Base-by-base conservation (phyloP, 306 rosid species). In the Castanopsis chinensis region DNA sequence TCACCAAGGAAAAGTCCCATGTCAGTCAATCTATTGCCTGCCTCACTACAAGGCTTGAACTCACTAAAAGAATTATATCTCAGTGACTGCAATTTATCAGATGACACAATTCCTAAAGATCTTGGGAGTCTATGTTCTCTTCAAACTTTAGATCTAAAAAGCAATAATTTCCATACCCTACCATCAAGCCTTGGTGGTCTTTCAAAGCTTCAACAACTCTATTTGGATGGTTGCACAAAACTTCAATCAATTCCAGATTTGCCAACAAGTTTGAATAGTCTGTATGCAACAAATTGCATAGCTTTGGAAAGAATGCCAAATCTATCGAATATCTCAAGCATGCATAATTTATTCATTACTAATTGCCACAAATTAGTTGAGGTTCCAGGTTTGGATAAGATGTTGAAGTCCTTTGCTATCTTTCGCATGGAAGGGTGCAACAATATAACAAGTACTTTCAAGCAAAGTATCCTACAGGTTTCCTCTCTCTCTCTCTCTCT, bases 391-490 rank as follows among this genome's bases (percentile, higher is more conserved):
- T 60, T 81, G 41, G 88, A 61, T 3, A 73, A 68, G 17, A 6
- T 65, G 27, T 64, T 52, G 32, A 51, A 10, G 5, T 55, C 69
- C 30, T 6, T 73, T 30, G 3, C 23, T 1, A 6, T 12, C 1
- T 7, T 81, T 33, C 73, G 7, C 12, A 56, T 78, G 72, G 79
- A 45, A 53, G 83, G 80, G n/a, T 81, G 80, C 72, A 70, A 25
- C 52, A 81, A 54, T n/a, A 45, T 85, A 21, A 4, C 80, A 19
- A 33, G 52, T n/a, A 12, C 76, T 28, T 15, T 63, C 20, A 74
- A 33, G 6, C 61, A 35, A 25, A 78, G 17, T 75, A 28, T 85
- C 65, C 53, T 81, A 25, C 81, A 81, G 83, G 85, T 78, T 51
- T n/a, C 5, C 25, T 32, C 49, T 20, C 58, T 32, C 75, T 63